Evolutionary conservation across 352 stramenopile species (phyloP), one percentile per base, ranked within the genome.

Genomic region (Globisporangium echinulatum): DNA sequence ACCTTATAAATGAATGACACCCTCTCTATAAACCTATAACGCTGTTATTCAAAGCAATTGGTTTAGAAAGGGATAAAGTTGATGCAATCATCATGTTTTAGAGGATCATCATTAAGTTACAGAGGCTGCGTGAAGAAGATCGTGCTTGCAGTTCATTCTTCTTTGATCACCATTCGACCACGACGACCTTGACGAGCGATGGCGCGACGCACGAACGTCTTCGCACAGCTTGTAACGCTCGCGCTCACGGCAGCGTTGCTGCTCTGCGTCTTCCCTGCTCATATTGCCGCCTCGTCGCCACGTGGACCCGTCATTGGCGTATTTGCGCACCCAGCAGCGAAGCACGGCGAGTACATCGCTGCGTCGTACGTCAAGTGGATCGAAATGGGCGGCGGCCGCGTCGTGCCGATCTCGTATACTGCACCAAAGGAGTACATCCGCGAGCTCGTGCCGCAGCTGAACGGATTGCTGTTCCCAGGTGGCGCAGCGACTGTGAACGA

Each of bases 291-390:
- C 39, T 40, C n/a, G 33, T 54, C 46, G 38, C 48, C 13, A 37
- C 49, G 8, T 19, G 71, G 73, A 2, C 75, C 75, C 4, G 72
- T 85, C 54, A 75, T 85, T 52, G 75, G 75, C 48, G 52, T 82
- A 13, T 77, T 85, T 54, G 74, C 37, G 39, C 49, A 88, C 38
- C 79, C 79, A 36, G 73, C 75, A 49, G 68, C 79, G 13, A 71
- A 79, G 36, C 74, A 87, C 53, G 78, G 81, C 60, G 82, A 92
- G 62, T 88, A 87, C 67, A 80, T 92, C 54, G 77, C 80, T 33
- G 80, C 78, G 9, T 88, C 79, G 47, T 92, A 92, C 68, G 79
- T 92, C 65, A 92, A 90, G 68, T 92, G 82, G 82, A 66, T 92
- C 59, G 82, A 92, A 55, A 87, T 76, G 60, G 79, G 72, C 14